Evolutionary conservation across 495 filamentous ascomycete species (phyloP), one percentile per base, ranked within the genome.

Genomic region (Lasiosphaeria miniovina): DNA sequence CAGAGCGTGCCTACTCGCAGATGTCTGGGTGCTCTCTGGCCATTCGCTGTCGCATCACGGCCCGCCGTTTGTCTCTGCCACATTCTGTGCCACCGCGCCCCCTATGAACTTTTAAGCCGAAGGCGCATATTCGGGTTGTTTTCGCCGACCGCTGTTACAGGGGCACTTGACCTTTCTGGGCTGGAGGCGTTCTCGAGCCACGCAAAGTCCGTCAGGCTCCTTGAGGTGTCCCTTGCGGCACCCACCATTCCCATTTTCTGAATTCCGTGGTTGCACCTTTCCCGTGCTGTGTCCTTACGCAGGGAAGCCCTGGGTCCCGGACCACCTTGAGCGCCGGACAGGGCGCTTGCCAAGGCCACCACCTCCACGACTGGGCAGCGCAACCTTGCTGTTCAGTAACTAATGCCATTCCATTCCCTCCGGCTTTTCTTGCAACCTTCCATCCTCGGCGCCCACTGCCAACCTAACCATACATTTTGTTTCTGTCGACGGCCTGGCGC

Each of bases 351-450:
- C 58, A 64, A 64, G 61, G 5, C 54, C 40, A 60, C n/a, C n/a
- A 40, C 24, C 24, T 41, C 12, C 38, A 41, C 12, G 7, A 12
- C 15, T 5, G 49, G 45, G 58, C 54, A 36, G 62, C 58, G 58
- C 62, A 58, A 64, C 54, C 50, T 48, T 64, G 62, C 54, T 56
- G 54, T n/a, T n/a, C n/a, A n/a, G n/a, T 58, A 60, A 58, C 57
- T 7, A 31, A 5, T 17, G 24, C 17, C 32, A 11, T 46, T 46
- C 43, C 8, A 14, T 46, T n/a, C 43, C 7, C 15, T n/a, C 43
- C 43, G 8, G 8, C 38, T 41, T 41, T 12, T 41, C 38, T 41
- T 12, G 38, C 0, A 8, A 8, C 38, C 15, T n/a, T 46, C 43
- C 12, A n/a, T 46, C 15, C 43, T 46, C 43, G 12, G 12, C 12